Percentiles rank a stretch among this genome's conserved stretches.
These are phyloP conservation scores for Gossypium australe DNA, from an alignment of 345 rosid species.

Conservation along the genomic window DNA sequence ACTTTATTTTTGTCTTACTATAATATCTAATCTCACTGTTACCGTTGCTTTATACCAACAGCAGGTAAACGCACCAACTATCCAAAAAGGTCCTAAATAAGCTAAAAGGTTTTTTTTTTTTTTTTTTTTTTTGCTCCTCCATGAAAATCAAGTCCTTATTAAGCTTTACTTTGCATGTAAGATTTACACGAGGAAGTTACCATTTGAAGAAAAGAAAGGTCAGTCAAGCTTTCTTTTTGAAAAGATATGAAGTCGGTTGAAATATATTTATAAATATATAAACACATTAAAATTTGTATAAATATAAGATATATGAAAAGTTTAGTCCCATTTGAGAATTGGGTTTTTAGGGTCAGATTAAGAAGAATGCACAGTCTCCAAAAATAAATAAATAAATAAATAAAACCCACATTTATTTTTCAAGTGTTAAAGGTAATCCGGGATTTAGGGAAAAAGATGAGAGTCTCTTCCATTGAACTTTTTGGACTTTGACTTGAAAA, in stretches of 20 bases:
- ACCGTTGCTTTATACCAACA: too few relatives aligned
- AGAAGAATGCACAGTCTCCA: slow-evolving; percentile 36
- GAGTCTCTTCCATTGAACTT: slow-evolving; percentile 26
- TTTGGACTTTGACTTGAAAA: slow-evolving; percentile 61
- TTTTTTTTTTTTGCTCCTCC: background rate
- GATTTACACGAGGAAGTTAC: slow-evolving; percentile 12
- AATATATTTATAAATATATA: too few relatives aligned
- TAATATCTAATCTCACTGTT: too few relatives aligned
- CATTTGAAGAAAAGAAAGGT: slow-evolving; percentile 20
- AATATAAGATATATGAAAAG: background rate
- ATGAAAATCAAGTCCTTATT: background rate
- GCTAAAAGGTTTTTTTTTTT: background rate
- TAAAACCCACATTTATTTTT: slow-evolving; percentile 8
- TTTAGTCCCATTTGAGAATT: background rate
- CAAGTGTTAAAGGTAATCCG: slow-evolving; percentile 38
- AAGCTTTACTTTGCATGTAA: background rate
- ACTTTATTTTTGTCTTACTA: too few relatives aligned
- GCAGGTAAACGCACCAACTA: too few relatives aligned
- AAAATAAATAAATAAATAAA: slow-evolving; percentile 16
- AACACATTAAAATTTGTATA: too few relatives aligned
- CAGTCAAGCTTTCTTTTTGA: slow-evolving; percentile 15
- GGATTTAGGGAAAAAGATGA: slow-evolving; percentile 52
- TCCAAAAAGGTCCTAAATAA: too few relatives aligned
- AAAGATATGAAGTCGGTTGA: slow-evolving; percentile 25
- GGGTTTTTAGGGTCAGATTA: slow-evolving; percentile 10